A percentile compares a stretch with the other conserved stretches of the same genome.
Evolutionary conservation across 257 asterid genomes (phyloP).

Genomic region (Jaltomata sinuosa): DNA sequence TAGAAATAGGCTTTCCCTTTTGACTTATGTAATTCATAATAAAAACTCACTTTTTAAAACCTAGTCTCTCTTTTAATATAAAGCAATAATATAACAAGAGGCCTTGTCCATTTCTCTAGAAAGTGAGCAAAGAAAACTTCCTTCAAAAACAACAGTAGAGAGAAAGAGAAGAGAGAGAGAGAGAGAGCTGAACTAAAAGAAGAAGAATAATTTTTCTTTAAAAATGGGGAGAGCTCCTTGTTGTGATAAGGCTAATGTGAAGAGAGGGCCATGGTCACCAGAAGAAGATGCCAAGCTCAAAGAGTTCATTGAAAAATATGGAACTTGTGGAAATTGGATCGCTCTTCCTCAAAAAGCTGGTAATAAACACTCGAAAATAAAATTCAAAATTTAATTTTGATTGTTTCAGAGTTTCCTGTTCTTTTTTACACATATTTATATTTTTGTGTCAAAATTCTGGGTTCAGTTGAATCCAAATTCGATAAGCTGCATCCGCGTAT

Average conservation of each 20-base stretch:
- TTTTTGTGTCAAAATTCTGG: no score
- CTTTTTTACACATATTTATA: no score
- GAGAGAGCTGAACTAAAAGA: not conserved
- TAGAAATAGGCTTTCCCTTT: not conserved
- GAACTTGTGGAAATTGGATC: constrained; percentile 2
- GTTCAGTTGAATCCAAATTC: no score
- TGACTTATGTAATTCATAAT: not conserved
- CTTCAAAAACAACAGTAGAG: not conserved
- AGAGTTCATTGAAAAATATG: not conserved
- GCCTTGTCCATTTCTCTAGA: not conserved
- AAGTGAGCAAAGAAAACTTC: not conserved
- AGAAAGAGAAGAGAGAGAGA: not conserved
- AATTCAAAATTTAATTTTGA: not conserved
- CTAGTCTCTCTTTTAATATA: not conserved
- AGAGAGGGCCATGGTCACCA: constrained; percentile 7
- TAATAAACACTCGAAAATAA: not conserved
- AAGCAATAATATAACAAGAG: not conserved
- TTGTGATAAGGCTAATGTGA: not conserved
- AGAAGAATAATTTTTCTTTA: no score
- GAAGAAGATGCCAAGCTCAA: constrained; percentile 5
- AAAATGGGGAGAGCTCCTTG: constrained; percentile 9
- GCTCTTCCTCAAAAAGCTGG: constrained; percentile 3
- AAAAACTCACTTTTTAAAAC: not conserved
- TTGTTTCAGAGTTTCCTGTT: not conserved
- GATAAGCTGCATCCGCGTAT: not conserved